Conservation (phyloP, 2,329 filamentous ascomycete genomes). For the Ophioceras dolichostomum region DNA sequence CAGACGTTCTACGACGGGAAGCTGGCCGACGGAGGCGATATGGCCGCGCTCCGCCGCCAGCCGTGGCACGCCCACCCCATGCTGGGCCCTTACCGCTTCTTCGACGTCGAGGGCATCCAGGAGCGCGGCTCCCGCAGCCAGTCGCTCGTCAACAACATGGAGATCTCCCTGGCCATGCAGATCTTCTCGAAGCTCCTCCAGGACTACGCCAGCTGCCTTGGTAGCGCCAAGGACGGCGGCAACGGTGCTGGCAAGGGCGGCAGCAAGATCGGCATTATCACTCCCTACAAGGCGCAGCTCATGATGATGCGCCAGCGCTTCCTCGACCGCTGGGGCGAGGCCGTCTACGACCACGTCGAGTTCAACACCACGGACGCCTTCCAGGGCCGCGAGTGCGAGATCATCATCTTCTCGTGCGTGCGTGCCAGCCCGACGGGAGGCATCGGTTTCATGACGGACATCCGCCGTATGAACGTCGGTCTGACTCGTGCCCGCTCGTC, state of each 20-base stretch:
- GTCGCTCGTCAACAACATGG: slow-evolving; percentile 80
- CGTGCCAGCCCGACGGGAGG: slow-evolving; percentile 84
- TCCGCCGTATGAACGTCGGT: slow-evolving; percentile 98
- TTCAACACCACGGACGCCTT: slow-evolving; percentile 99
- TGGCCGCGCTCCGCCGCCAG: slow-evolving; percentile 61
- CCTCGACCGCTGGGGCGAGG: slow-evolving; percentile 55
- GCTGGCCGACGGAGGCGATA: slow-evolving; percentile 73
- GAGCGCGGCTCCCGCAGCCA: slow-evolving; percentile 70
- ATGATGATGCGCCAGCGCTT: slow-evolving; percentile 70
- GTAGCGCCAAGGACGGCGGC: slow-evolving; percentile 48
- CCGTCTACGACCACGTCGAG: slow-evolving; percentile 68
- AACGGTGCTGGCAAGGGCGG: slow-evolving; percentile 21
- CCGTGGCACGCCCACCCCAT: slow-evolving; percentile 78
- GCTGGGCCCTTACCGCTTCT: slow-evolving; percentile 91
- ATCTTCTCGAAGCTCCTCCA: slow-evolving; percentile 68
- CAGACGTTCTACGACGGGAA: slow-evolving; percentile 83
- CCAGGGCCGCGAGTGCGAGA: slow-evolving; percentile 90
- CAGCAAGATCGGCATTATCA: slow-evolving; percentile 91
- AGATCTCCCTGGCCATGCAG: slow-evolving; percentile 75
- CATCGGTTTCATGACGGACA: slow-evolving; percentile 96
- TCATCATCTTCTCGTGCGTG: slow-evolving; percentile 98
- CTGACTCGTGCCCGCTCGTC: slow-evolving; percentile 93
- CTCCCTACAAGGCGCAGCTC: slow-evolving; percentile 92
- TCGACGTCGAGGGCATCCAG: slow-evolving; percentile 86
- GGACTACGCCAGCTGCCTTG: slow-evolving; percentile 58